Evolutionary conservation across 345 rosid species (phyloP).

Genomic region (Pseudoturritis turrita): DNA sequence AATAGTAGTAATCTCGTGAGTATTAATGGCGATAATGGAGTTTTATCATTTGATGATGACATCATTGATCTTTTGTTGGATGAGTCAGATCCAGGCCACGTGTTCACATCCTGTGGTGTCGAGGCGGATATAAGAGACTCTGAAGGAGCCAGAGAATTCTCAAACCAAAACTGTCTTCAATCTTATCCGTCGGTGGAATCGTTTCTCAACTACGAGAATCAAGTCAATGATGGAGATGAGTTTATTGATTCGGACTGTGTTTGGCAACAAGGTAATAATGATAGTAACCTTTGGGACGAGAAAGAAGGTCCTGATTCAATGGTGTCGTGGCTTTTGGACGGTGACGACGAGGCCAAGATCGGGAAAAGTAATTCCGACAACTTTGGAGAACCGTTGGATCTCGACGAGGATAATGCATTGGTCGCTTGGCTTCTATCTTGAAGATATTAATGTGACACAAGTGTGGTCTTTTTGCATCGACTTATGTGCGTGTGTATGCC

Average conservation of each 20-base stretch:
- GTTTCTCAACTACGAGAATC: constrained; percentile 8
- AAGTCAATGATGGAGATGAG: constrained; percentile 12
- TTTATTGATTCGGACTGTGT: constrained; percentile 35
- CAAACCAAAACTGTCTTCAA: constrained; percentile 7
- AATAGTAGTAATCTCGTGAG: background rate
- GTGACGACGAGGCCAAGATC: constrained; percentile 18
- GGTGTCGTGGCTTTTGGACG: constrained; percentile 35
- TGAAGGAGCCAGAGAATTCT: background rate
- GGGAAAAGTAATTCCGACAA: constrained; percentile 4
- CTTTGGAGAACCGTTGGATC: constrained; percentile 14
- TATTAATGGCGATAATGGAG: constrained; percentile 15
- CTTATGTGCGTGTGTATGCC: no score
- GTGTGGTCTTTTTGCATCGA: background rate
- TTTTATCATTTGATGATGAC: constrained; percentile 28
- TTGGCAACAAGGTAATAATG: constrained; percentile 25
- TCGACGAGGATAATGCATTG: constrained; percentile 31
- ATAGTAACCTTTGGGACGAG: constrained; percentile 13
- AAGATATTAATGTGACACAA: background rate
- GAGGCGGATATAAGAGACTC: constrained; percentile 15
- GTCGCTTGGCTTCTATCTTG: constrained; percentile 52
- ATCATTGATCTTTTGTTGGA: constrained; percentile 24
- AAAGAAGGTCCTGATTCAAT: constrained; percentile 17
- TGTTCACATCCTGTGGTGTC: constrained; percentile 9
- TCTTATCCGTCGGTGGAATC: constrained; percentile 19
- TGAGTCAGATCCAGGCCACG: constrained; percentile 15